A percentile compares a stretch with the other conserved stretches of the same genome.
These are phyloP conservation scores for Cercospora janseana DNA, from an alignment of 2,329 filamentous ascomycete genomes.

Conservation along the genomic window DNA sequence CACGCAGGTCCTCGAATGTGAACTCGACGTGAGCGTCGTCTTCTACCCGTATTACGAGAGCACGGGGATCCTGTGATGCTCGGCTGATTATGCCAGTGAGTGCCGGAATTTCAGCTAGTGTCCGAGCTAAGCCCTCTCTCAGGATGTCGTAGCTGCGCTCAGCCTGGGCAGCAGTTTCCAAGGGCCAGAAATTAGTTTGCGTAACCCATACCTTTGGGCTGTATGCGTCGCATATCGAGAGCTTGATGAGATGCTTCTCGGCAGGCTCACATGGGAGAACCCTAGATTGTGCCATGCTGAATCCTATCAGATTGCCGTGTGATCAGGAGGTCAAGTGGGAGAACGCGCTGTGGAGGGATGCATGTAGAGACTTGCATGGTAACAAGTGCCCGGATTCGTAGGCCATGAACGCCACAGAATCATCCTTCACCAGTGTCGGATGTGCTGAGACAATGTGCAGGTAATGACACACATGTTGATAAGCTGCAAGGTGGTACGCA, in stretches of 20 bases:
- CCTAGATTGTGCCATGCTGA: slow-evolving; percentile 5
- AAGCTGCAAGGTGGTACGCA: too few species aligned
- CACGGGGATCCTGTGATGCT: slow-evolving; percentile 18
- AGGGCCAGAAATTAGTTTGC: slow-evolving; percentile 23
- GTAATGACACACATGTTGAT: too few species aligned
- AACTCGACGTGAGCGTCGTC: slow-evolving; percentile 21
- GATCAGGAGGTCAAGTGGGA: neutral
- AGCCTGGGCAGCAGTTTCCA: neutral
- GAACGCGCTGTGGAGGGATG: too few species aligned
- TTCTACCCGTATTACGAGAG: slow-evolving; percentile 16
- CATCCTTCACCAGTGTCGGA: too few species aligned
- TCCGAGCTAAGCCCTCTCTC: slow-evolving; percentile 18
- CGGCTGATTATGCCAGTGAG: slow-evolving; percentile 19
- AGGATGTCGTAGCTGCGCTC: slow-evolving; percentile 15
- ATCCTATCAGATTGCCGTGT: neutral
- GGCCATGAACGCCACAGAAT: too few species aligned
- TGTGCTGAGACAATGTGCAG: too few species aligned
- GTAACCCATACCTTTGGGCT: slow-evolving; percentile 23
- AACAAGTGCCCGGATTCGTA: too few species aligned
- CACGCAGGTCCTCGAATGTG: slow-evolving; percentile 11
- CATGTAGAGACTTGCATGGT: too few species aligned
- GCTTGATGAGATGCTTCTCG: slow-evolving; percentile 15
- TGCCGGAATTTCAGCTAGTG: slow-evolving; percentile 19
- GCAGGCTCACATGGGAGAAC: slow-evolving; percentile 14
- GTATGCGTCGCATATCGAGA: slow-evolving; percentile 24